Conservation (phyloP, 2,329 filamentous ascomycete genomes). For the Fusarium liriodendri region DNA sequence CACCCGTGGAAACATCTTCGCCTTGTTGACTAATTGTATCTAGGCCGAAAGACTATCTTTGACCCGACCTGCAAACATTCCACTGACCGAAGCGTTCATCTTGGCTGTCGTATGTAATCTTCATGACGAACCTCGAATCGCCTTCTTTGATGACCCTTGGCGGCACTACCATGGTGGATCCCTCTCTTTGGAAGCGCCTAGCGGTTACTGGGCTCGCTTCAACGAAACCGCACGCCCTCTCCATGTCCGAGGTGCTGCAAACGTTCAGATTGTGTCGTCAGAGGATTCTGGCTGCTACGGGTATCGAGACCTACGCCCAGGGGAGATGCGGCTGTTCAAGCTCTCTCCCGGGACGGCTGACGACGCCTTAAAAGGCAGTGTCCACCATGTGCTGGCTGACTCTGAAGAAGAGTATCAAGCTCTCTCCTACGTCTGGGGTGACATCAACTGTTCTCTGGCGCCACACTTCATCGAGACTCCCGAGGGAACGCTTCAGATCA, state of each 20-base stretch:
- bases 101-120: background rate
- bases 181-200: background rate
- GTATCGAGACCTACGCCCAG: background rate
- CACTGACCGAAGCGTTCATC: background rate
- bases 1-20: too few relatives aligned
- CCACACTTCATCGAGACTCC: background rate
- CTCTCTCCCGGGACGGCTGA: background rate
- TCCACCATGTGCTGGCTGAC: background rate
- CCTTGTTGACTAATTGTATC: too few relatives aligned
- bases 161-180: background rate
- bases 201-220: background rate
- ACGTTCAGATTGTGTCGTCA: background rate
- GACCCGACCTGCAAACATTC: too few relatives aligned
- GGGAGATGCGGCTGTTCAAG: background rate
- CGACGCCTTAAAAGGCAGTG: background rate
- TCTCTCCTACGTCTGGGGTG: background rate
- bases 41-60: background rate
- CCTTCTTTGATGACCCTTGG: background rate
- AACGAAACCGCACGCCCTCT: background rate
- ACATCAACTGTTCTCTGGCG: background rate
- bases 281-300: background rate
- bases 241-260: background rate
- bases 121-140: background rate
- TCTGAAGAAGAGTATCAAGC: background rate
- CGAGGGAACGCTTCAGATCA: background rate